phyloP scores from a whole-genome alignment of 768 basidiomycete genomes.

The Phaeolepiota aurea region DNA sequence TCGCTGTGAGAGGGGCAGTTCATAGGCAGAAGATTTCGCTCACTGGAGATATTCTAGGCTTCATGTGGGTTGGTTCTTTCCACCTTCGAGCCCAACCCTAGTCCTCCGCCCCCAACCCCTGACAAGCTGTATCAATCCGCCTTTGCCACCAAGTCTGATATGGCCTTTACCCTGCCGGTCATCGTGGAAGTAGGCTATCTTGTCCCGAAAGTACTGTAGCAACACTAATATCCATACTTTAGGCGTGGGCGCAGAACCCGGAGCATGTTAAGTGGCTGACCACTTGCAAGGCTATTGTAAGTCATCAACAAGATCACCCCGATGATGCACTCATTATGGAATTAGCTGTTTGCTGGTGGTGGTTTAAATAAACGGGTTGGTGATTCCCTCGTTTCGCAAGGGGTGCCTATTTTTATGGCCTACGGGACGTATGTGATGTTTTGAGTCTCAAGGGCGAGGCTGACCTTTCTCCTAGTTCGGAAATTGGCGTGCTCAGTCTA shows the following conservation, averaged over 20 bases:
- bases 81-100: not conserved
- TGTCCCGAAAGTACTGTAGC: not conserved
- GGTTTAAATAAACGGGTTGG: conserved; percentile 12
- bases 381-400: conserved; percentile 7
- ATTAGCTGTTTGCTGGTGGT: conserved; percentile 11
- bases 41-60: not conserved
- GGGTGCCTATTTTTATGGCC: conserved; percentile 10
- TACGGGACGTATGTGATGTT: conserved; percentile 12
- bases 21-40: no score
- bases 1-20: no score
- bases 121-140: not conserved
- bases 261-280: conserved; percentile 2
- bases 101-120: not conserved
- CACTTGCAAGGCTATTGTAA: conserved; percentile 9
- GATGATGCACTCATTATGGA: not conserved
- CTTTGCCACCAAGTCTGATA: not conserved
- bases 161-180: conserved; percentile 10
- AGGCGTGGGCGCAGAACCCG: conserved; percentile 8
- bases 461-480: conserved; percentile 5
- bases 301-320: not conserved
- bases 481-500: conserved; percentile 6
- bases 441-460: not conserved
- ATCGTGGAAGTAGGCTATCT: conserved; percentile 10
- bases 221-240: not conserved
- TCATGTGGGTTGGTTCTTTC: not conserved